Conservation (phyloP, 2,329 filamentous ascomycete species). For the Emmonsia crescens region DNA sequence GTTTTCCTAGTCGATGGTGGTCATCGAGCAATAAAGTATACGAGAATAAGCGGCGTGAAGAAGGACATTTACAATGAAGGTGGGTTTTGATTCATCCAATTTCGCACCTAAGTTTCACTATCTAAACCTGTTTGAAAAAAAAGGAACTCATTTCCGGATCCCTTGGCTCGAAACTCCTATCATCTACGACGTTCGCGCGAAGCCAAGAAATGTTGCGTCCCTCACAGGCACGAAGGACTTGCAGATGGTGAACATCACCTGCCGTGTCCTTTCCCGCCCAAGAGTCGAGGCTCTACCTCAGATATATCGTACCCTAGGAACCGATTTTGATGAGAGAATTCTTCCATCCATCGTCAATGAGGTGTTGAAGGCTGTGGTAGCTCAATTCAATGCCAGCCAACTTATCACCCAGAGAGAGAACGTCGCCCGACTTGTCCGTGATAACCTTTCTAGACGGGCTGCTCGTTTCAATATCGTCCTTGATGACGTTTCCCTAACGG, state of each 20-base stretch:
- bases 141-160: conserved; percentile 83
- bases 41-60: conserved; percentile 79
- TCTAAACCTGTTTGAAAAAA: conserved; percentile 25
- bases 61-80: conserved; percentile 96
- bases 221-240: conserved; percentile 97
- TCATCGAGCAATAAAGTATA: conserved; percentile 98
- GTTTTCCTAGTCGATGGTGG: conserved; percentile 70
- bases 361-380: conserved; percentile 95
- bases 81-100: conserved; percentile 25
- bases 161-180: conserved; percentile 97
- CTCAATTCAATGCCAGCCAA: conserved; percentile 97
- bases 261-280: conserved; percentile 91
- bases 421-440: conserved; percentile 79
- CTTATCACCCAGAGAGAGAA: conserved; percentile 98
- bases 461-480: conserved; percentile 95
- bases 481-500: conserved; percentile 93
- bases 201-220: conserved; percentile 91
- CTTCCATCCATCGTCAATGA: conserved; percentile 97
- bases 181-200: conserved; percentile 95
- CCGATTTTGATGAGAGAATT: conserved; percentile 94
- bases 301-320: conserved; percentile 91
- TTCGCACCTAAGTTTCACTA: not conserved
- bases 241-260: conserved; percentile 99
- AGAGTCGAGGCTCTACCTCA: conserved; percentile 80
- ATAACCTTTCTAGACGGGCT: conserved; percentile 82